These are phyloP conservation scores for Tetrahymena malaccensis DNA, from an alignment of 73 alveolate genomes.

Conservation along the genomic window DNA sequence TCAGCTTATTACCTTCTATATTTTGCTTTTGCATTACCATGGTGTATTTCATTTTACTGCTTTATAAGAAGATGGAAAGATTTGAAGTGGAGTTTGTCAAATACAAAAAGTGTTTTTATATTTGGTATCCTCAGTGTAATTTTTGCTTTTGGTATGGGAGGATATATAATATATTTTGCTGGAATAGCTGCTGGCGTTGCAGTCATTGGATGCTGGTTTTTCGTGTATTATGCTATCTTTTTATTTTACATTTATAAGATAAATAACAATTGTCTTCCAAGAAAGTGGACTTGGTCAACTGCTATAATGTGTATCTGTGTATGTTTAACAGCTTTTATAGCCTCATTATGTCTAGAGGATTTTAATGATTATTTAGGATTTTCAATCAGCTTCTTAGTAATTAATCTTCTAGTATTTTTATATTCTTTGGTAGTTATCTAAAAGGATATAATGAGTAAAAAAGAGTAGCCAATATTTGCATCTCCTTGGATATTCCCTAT, in stretches of 20 bases:
- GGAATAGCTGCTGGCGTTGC: background rate
- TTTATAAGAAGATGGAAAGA: background rate
- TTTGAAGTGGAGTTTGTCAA: background rate
- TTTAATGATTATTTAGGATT: background rate
- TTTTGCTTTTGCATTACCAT: background rate
- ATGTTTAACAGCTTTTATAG: background rate
- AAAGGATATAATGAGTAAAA: slow-evolving; percentile 19
- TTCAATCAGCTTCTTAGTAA: background rate
- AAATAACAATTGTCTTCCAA: background rate
- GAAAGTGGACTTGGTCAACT: background rate
- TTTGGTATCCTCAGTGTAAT: background rate
- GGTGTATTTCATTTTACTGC: background rate
- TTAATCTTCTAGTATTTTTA: background rate
- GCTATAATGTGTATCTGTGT: background rate
- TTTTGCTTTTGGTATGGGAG: background rate
- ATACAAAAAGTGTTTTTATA: background rate
- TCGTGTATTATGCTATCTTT: background rate
- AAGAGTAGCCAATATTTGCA: slow-evolving; percentile 49
- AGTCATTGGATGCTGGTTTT: background rate
- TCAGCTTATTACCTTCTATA: background rate
- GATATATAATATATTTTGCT: background rate
- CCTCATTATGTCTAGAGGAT: background rate
- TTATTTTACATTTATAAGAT: background rate
- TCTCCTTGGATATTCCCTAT: slow-evolving; percentile 73
- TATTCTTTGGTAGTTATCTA: slow-evolving; percentile 15